Evolutionary conservation across 2,329 filamentous ascomycete genomes (phyloP).

Genomic region (Colletotrichum tabaci): DNA sequence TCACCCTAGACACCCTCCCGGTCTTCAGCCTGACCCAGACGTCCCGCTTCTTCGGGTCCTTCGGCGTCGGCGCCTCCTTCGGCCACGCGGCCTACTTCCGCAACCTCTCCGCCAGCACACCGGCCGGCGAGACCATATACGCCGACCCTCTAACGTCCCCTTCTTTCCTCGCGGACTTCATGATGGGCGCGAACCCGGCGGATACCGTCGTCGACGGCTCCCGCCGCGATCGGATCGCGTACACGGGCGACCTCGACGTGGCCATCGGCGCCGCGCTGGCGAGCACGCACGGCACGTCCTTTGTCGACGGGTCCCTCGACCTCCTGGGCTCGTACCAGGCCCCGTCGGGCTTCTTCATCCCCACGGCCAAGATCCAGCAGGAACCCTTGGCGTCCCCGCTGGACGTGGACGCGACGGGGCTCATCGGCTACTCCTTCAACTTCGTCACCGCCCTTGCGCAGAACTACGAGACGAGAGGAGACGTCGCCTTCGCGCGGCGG

Average conservation of each 20-base stretch:
- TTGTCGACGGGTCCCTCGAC: conserved; percentile 45
- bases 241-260: conserved; percentile 52
- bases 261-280: conserved; percentile 46
- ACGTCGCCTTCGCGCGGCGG: conserved; percentile 45
- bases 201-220: conserved; percentile 54
- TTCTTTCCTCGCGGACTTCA: conserved; percentile 50
- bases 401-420: conserved; percentile 48
- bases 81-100: conserved; percentile 48
- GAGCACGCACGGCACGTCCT: conserved; percentile 48
- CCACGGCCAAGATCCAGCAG: conserved; percentile 52
- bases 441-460: conserved; percentile 50
- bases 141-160: conserved; percentile 47
- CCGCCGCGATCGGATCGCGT: conserved; percentile 52
- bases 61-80: conserved; percentile 51
- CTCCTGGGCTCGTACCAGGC: conserved; percentile 49
- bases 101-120: conserved; percentile 41
- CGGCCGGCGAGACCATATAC: conserved; percentile 44
- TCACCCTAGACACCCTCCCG: conserved; percentile 41
- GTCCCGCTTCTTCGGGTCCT: conserved; percentile 48
- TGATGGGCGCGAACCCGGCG: conserved; percentile 52
- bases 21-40: conserved; percentile 49
- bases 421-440: conserved; percentile 55
- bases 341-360: conserved; percentile 51
- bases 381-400: conserved; percentile 42
- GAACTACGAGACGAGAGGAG: conserved; percentile 49